Evolutionary conservation across 2,329 filamentous ascomycete genomes (phyloP).

Genomic region (Cercospora sp.): DNA sequence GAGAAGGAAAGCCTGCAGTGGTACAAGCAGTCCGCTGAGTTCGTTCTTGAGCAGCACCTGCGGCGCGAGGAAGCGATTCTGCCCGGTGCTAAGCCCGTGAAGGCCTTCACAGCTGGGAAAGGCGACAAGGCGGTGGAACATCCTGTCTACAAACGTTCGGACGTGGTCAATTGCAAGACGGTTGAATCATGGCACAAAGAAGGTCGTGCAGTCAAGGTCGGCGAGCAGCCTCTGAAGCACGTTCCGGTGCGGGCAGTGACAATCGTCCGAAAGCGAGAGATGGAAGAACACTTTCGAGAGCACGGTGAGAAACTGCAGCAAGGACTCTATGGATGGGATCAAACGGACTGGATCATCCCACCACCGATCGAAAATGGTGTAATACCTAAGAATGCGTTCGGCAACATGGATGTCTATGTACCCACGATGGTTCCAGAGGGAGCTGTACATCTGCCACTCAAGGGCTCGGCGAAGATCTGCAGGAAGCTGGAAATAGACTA

Average conservation of each 20-base stretch:
- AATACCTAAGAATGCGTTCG: slow-evolving; percentile 92
- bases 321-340: slow-evolving; percentile 76
- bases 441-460: slow-evolving; percentile 78
- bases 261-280: slow-evolving; percentile 79
- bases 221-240: slow-evolving; percentile 75
- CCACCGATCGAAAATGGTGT: slow-evolving; percentile 75
- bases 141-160: slow-evolving; percentile 74
- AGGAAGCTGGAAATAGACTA: slow-evolving; percentile 82
- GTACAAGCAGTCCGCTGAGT: slow-evolving; percentile 83
- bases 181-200: slow-evolving; percentile 98
- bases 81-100: slow-evolving; percentile 66
- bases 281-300: slow-evolving; percentile 77
- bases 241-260: slow-evolving; percentile 93
- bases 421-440: slow-evolving; percentile 88
- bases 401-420: slow-evolving; percentile 94
- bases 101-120: slow-evolving; percentile 73
- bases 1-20: slow-evolving; percentile 70
- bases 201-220: slow-evolving; percentile 71
- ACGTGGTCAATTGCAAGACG: slow-evolving; percentile 83
- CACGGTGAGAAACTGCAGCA: slow-evolving; percentile 83
- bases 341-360: slow-evolving; percentile 96
- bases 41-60: slow-evolving; percentile 79
- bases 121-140: slow-evolving; percentile 72
- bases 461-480: slow-evolving; percentile 76
- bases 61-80: slow-evolving; percentile 87